phyloP scores from a whole-genome alignment of 257 asterid species.

The Salvia rosmarinus region DNA sequence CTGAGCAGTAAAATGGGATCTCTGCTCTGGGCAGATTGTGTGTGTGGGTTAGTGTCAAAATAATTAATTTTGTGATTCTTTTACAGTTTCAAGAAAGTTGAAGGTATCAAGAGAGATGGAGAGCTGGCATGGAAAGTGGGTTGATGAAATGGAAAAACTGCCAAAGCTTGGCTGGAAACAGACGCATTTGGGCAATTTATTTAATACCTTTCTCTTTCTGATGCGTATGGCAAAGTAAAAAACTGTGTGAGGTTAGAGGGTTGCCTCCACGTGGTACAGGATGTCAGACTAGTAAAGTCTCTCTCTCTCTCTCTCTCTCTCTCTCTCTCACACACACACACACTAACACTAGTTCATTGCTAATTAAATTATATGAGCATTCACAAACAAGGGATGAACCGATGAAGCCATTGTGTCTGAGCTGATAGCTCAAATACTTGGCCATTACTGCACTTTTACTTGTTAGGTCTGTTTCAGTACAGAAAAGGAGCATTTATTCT shows the following conservation, averaged over 20 bases:
- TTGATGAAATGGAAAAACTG: constrained; percentile 47
- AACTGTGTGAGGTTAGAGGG: constrained; percentile 21
- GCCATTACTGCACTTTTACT: constrained; percentile 23
- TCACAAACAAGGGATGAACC: constrained; percentile 8
- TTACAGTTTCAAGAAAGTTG: constrained; percentile 39
- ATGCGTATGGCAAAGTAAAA: not conserved
- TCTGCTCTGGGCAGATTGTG: constrained; percentile 43
- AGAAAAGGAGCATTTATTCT: constrained; percentile 61
- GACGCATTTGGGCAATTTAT: constrained; percentile 34
- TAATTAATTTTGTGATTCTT: constrained; percentile 45
- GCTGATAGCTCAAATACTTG: constrained; percentile 25
- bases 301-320: not conserved
- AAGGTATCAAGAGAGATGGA: constrained; percentile 34
- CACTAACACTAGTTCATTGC: not conserved
- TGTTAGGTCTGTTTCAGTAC: constrained; percentile 47
- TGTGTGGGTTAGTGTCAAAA: constrained; percentile 36
- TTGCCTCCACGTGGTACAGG: constrained; percentile 49
- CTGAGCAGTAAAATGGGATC: constrained; percentile 36
- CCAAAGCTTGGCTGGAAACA: constrained; percentile 65
- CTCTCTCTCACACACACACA: constrained; percentile 23
- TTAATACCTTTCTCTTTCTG: constrained; percentile 20
- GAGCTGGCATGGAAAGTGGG: constrained; percentile 32
- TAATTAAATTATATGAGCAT: not conserved
- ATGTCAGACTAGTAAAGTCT: not conserved
- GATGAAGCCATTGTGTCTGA: constrained; percentile 16